Percentiles rank a stretch among this genome's conserved stretches.
Evolutionary conservation across 2,329 filamentous ascomycete genomes (phyloP).

Genomic region (Penicillium vulpinum): DNA sequence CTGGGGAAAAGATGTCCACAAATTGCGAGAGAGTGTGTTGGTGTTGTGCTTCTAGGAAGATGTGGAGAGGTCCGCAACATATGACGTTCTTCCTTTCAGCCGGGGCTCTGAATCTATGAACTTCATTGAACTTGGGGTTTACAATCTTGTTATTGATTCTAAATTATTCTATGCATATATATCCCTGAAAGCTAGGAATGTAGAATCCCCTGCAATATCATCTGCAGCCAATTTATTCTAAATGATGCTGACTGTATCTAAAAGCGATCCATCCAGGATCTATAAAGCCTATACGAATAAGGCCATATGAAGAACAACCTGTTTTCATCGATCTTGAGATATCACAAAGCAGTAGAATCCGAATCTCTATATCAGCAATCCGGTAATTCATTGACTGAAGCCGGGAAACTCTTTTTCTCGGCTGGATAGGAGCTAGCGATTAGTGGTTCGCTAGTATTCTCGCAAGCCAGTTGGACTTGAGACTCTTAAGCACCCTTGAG

Average conservation of each 20-base stretch:
- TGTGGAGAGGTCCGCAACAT: slow-evolving; percentile 7
- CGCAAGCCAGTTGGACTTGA: neutral
- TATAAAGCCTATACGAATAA: neutral
- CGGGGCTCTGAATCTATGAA: neutral
- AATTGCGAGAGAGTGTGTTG: neutral
- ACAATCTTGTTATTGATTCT: too few species aligned
- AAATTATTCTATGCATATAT: neutral
- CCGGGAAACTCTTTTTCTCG: neutral
- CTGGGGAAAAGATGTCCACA: neutral
- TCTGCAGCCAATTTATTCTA: too few species aligned
- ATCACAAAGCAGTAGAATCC: neutral
- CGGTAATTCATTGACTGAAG: neutral
- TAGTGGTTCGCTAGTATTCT: neutral
- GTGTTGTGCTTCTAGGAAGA: neutral
- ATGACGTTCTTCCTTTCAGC: slow-evolving; percentile 15
- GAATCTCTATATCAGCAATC: neutral
- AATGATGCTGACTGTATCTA: neutral
- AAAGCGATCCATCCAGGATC: neutral
- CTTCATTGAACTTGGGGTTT: neutral
- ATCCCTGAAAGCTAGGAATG: neutral
- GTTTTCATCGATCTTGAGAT: neutral
- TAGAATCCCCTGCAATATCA: neutral
- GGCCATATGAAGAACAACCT: neutral
- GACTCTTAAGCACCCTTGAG: neutral
- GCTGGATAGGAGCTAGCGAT: neutral